Base-by-base conservation (phyloP, 2,329 filamentous ascomycete genomes). In the Aspergillus pseudoterreus region DNA sequence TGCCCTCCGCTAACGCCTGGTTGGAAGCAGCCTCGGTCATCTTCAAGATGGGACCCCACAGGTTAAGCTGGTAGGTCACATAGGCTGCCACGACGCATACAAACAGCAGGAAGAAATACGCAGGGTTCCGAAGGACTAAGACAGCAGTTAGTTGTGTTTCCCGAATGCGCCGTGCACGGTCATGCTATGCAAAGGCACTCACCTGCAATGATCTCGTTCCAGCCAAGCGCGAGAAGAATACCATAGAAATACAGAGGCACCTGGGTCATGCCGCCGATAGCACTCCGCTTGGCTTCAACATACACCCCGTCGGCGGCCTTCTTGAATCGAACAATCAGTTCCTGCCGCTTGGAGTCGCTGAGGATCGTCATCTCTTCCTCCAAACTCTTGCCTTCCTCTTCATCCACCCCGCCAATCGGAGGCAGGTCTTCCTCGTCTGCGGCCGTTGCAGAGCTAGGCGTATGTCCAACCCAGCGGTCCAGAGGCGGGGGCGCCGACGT, bases 281-380 rank as follows among this genome's bases (percentile, higher is more conserved):
- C 94, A 68, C 92, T 92, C 52, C 94, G 84, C 80, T 99, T 99
- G 45, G 94, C 94, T 75, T 99, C 94, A 39, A 99, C 92, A 64
- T 96, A 99, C 4, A 99, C 92, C 6, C 92, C 94, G 68, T 99
- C 94, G 1, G 94, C 94, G 33, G 90, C 94, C 81, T 97, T 97
- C 81, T 96, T 97, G 81, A 99, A 99, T 50, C 94, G 83, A 12
- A 95, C 87, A 9, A 91, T 90, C 24, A 99, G 81, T 68, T 99
- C 92, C 67, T 95, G 89, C 54, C 89, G 83, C 75, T 96, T 96
- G 58, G 84, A 81, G 72, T 97, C 92, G 64, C 86, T 87, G 43
- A 99, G 80, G n/a, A 97, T 83, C 0, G 89, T 94, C 85, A 95
- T 96, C 74, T 99, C 94, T 69, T 97, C 94, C 65, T 96, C 92